These are phyloP conservation scores for Rubus idaeus DNA, from an alignment of 306 rosid genomes.

Conservation along the genomic window DNA sequence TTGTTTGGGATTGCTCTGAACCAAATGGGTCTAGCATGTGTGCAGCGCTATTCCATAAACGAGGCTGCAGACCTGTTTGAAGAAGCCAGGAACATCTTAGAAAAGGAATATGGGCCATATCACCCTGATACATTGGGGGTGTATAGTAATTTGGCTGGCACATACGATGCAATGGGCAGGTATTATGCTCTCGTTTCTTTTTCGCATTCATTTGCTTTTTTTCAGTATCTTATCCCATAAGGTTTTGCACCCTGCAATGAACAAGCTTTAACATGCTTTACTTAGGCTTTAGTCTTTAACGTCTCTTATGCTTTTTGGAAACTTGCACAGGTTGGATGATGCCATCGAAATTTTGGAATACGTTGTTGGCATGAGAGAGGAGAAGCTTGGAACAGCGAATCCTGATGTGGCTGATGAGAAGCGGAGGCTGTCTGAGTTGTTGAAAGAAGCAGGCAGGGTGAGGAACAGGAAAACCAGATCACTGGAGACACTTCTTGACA, in stretches of 20 bases:
- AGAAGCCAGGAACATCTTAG: slow-evolving; percentile 70
- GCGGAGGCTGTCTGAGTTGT: slow-evolving; percentile 65
- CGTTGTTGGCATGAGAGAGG: slow-evolving; percentile 86
- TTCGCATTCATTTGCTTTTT: background rate
- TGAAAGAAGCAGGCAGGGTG: slow-evolving; percentile 75
- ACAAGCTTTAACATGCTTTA: slow-evolving; percentile 8
- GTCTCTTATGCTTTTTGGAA: slow-evolving; percentile 17
- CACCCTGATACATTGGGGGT: slow-evolving; percentile 82
- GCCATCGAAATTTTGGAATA: slow-evolving; percentile 77
- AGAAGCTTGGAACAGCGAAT: slow-evolving; percentile 81
- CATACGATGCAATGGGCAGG: slow-evolving; percentile 97
- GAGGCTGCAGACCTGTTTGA: slow-evolving; percentile 89
- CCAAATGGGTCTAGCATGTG: slow-evolving; percentile 90
- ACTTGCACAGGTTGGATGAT: slow-evolving; percentile 57
- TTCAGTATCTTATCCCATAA: background rate
- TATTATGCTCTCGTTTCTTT: slow-evolving; percentile 24
- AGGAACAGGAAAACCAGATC: slow-evolving; percentile 59
- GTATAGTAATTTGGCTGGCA: slow-evolving; percentile 81
- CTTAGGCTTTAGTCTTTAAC: slow-evolving; percentile 16
- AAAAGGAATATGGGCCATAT: slow-evolving; percentile 75
- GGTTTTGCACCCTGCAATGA: background rate
- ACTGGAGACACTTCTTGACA: slow-evolving; percentile 69
- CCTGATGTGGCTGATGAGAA: slow-evolving; percentile 83
- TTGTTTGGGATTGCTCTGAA: slow-evolving; percentile 78
- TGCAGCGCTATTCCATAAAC: slow-evolving; percentile 68